Conservation (phyloP, 2,329 filamentous ascomycete genomes). For the Ophiostoma sp. region DNA sequence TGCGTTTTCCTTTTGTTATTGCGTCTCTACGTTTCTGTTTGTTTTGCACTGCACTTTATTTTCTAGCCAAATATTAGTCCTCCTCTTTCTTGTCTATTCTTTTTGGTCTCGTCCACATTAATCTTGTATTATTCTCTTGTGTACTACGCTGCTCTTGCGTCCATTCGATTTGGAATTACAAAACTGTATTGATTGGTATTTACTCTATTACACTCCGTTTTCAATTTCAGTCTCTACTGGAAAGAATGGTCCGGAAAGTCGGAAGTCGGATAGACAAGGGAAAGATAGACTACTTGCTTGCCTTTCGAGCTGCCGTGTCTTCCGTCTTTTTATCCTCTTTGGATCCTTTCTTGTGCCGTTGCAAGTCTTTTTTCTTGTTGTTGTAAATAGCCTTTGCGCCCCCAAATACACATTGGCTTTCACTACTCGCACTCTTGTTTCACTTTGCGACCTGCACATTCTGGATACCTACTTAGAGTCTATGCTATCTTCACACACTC, state of each 20-base stretch:
- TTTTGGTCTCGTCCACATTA: neutral
- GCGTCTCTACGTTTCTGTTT: neutral
- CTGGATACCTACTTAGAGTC: neutral
- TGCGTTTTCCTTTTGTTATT: neutral
- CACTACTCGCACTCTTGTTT: neutral
- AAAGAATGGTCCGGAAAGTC: neutral
- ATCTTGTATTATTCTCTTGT: neutral
- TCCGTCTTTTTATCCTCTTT: neutral
- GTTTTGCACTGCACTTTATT: neutral
- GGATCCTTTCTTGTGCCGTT: neutral
- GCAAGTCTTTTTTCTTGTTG: neutral
- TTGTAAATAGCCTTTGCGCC: neutral
- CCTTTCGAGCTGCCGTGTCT: neutral
- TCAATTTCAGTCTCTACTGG: neutral
- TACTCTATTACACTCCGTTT: neutral
- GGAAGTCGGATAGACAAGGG: neutral
- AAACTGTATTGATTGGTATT: neutral
- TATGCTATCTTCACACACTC: neutral
- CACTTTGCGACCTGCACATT: neutral
- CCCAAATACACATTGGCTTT: neutral
- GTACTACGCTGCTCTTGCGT: neutral
- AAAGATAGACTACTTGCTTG: neutral
- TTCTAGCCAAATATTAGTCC: conserved; percentile 15
- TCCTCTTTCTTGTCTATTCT: neutral
- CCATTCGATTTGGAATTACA: neutral